Base-by-base conservation (phyloP, 2,329 filamentous ascomycete genomes). In the Colletotrichum gigasporum region DNA sequence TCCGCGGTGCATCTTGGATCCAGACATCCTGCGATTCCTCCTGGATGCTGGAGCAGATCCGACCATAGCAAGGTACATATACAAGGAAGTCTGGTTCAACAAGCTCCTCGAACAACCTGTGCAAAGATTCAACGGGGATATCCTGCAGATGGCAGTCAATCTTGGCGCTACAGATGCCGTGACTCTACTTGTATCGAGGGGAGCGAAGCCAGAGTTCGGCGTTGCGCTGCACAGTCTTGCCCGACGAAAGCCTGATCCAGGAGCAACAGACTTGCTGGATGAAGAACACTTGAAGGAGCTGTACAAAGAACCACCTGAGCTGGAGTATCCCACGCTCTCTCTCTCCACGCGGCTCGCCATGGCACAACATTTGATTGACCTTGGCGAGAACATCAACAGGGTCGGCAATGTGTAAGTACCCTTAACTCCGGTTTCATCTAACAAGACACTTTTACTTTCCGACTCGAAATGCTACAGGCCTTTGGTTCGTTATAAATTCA, bases 1-100 rank as follows among this genome's bases (percentile, higher is more conserved):
- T 58, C 52, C 52, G 9, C 52, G 52, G 7, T 58, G 42, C 12
- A 42, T 58, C 18, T 22, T 39, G 35, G 44, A 58, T 18, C 48
- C 9, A 9, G 42, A 58, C 4, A 39, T 58, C 22, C 32, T 58
- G 30, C 54, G 10, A 5, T 58, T 48, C 28, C 54, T 58, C 30
- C 54, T 58, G 7, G 44, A 58, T 20, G 54, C 32, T 8, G 42
- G 54, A n/a, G 54, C 42, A 7, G 42, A 58, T 50, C 54, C 44
- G n/a, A 58, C 32, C 22, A 39, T 50, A 50, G 54, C 5, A 18
- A 39, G 54, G 16, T 37, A 55, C 26, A 11, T 45, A n/a, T 5
- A 16, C 18, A 12, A 39, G 26, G 39, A 55, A 4, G 5, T 16
- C 39, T n/a, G 5, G 2, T 50, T 39, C 54, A 28, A 18, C 22